Evolutionary conservation across 768 basidiomycete genomes (phyloP).

Genomic region (Leccinum variicolor): DNA sequence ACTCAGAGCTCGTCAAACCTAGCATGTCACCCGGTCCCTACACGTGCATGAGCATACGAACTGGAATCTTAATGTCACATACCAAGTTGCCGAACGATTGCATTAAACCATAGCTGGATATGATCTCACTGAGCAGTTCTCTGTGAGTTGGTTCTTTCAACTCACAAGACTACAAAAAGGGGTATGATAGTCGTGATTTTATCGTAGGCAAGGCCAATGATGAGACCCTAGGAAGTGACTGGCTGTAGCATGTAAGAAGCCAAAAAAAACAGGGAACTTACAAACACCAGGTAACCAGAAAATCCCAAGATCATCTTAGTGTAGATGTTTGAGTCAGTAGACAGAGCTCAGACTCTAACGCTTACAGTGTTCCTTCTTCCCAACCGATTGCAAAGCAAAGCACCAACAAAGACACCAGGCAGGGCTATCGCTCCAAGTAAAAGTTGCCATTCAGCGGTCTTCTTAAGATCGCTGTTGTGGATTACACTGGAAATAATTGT

Average conservation of each 20-base stretch:
- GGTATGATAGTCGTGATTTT: slow-evolving; percentile 59
- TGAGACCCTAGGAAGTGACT: slow-evolving; percentile 37
- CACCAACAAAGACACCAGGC: slow-evolving; percentile 57
- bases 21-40: slow-evolving; percentile 74
- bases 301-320: slow-evolving; percentile 64
- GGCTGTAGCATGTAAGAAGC: background rate
- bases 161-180: slow-evolving; percentile 67
- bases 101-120: slow-evolving; percentile 62
- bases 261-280: slow-evolving; percentile 19
- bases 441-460: slow-evolving; percentile 69
- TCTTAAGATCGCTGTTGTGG: slow-evolving; percentile 48
- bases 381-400: slow-evolving; percentile 46
- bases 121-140: background rate
- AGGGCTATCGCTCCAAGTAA: slow-evolving; percentile 58
- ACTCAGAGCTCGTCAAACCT: slow-evolving; percentile 65
- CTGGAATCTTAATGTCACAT: slow-evolving; percentile 9
- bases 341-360: background rate
- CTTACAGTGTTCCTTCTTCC: slow-evolving; percentile 58
- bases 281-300: slow-evolving; percentile 63
- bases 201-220: slow-evolving; percentile 58
- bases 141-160: background rate
- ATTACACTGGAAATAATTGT: slow-evolving; percentile 69
- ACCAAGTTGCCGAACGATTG: slow-evolving; percentile 69
- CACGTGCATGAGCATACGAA: slow-evolving; percentile 7
- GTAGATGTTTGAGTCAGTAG: slow-evolving; percentile 1